Conservation (phyloP, 306 rosid genomes). For the Canavalia ensiformis region DNA sequence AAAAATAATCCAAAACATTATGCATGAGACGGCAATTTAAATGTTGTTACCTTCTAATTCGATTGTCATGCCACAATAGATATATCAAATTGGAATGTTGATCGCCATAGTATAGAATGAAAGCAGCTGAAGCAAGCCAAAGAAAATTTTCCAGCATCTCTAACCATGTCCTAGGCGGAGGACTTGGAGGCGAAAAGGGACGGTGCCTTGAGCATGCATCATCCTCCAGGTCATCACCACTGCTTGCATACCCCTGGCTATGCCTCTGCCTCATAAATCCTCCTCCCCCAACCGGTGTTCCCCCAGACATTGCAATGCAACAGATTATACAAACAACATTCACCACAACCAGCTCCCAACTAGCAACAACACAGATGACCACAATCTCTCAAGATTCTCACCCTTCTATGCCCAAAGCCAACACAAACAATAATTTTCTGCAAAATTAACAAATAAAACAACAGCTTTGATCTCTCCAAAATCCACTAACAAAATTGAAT, state of each 20-base stretch:
- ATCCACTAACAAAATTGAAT: slow-evolving; percentile 43
- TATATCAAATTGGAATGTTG: slow-evolving; percentile 77
- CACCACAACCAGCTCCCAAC: slow-evolving; percentile 44
- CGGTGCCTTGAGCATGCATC: slow-evolving; percentile 88
- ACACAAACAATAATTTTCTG: slow-evolving; percentile 44
- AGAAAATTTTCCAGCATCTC: slow-evolving; percentile 81
- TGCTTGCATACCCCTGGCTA: slow-evolving; percentile 92
- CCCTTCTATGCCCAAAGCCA: slow-evolving; percentile 36
- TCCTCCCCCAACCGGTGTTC: slow-evolving; percentile 86
- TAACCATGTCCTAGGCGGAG: slow-evolving; percentile 68
- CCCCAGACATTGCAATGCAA: slow-evolving; percentile 84
- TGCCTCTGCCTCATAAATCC: slow-evolving; percentile 95
- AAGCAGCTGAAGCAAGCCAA: slow-evolving; percentile 92
- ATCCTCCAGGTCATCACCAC: slow-evolving; percentile 97
- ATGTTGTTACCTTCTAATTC: slow-evolving; percentile 79
- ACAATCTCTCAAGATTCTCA: slow-evolving; percentile 46
- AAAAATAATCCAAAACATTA: slow-evolving; percentile 15
- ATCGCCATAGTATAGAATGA: slow-evolving; percentile 87
- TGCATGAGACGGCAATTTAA: slow-evolving; percentile 23
- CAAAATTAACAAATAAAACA: slow-evolving; percentile 38
- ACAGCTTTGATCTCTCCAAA: slow-evolving; percentile 48
- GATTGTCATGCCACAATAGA: slow-evolving; percentile 82
- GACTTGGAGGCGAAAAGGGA: slow-evolving; percentile 53
- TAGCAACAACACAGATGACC: slow-evolving; percentile 45
- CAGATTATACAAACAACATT: slow-evolving; percentile 50